These are phyloP conservation scores for Trapa bicornis DNA, from an alignment of 345 rosid genomes.

Conservation along the genomic window DNA sequence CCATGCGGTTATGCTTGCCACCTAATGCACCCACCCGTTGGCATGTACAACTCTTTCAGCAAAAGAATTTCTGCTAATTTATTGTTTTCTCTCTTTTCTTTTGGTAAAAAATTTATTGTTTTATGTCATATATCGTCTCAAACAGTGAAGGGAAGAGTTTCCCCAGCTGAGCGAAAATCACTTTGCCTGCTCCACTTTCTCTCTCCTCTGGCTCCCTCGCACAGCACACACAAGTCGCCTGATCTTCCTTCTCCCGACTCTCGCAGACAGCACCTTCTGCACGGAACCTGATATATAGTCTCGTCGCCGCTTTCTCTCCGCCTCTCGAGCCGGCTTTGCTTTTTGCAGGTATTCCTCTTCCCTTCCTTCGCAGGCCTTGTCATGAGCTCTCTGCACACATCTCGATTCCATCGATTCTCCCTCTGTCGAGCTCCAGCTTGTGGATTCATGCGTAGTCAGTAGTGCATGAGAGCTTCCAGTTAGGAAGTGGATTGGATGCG, in stretches of 20 bases:
- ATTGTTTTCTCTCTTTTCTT: no score
- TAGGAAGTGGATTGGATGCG: no score
- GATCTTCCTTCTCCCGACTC: background rate
- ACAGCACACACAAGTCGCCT: no score
- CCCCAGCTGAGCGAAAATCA: background rate
- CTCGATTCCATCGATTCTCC: conserved; percentile 1
- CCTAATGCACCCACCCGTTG: no score
- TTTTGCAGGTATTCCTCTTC: background rate
- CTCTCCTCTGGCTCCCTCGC: background rate
- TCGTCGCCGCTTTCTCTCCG: background rate
- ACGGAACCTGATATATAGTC: background rate
- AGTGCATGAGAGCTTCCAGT: no score
- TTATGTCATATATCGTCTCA: no score
- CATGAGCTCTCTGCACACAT: background rate
- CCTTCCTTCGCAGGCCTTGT: background rate
- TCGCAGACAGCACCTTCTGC: background rate
- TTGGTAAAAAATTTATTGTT: no score
- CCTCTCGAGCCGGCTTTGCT: background rate
- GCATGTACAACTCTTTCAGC: no score
- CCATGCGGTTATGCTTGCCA: no score
- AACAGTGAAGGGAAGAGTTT: no score
- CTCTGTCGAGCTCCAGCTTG: background rate
- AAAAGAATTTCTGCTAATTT: no score
- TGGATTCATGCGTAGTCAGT: no score
- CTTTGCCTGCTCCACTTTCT: background rate